Evolutionary conservation across 108 stramenopile species (phyloP).

Genomic region (Bacterosira constricta): DNA sequence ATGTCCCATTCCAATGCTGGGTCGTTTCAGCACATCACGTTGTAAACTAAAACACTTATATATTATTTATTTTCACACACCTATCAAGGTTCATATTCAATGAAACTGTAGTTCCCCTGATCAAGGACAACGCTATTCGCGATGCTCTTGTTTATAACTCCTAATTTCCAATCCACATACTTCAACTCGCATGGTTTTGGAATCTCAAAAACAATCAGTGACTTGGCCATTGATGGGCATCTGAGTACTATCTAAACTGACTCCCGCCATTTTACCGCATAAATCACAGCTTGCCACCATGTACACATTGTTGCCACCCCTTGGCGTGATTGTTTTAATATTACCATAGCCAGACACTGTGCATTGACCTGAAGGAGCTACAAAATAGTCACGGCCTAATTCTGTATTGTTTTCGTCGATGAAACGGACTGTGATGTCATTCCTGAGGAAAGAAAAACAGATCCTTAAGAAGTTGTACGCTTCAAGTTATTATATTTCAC

Average conservation of each 20-base stretch:
- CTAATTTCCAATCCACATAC: background rate
- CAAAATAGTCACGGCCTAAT: constrained; percentile 48
- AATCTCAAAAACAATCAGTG: constrained; percentile 49
- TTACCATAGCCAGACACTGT: constrained; percentile 52
- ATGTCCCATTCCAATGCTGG: no score
- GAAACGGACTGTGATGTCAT: constrained; percentile 46
- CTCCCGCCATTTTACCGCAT: constrained; percentile 19
- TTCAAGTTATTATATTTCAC: background rate
- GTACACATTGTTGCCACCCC: constrained; percentile 44
- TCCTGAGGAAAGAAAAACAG: constrained; percentile 18
- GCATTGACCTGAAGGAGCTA: constrained; percentile 42
- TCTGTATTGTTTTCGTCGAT: constrained; percentile 52
- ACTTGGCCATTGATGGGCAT: constrained; percentile 45
- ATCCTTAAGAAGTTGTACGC: background rate
- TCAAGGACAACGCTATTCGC: no score
- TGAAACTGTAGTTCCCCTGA: no score
- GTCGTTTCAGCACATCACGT: no score
- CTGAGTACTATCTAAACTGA: constrained; percentile 19
- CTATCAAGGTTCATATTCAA: no score
- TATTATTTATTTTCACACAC: no score
- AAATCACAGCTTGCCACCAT: constrained; percentile 46
- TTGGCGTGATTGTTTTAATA: constrained; percentile 54
- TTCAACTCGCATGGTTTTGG: background rate
- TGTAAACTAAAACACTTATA: no score
- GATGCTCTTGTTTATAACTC: background rate